Evolutionary conservation across 495 filamentous ascomycete genomes (phyloP).

Genomic region (Aspergillus nidulans): DNA sequence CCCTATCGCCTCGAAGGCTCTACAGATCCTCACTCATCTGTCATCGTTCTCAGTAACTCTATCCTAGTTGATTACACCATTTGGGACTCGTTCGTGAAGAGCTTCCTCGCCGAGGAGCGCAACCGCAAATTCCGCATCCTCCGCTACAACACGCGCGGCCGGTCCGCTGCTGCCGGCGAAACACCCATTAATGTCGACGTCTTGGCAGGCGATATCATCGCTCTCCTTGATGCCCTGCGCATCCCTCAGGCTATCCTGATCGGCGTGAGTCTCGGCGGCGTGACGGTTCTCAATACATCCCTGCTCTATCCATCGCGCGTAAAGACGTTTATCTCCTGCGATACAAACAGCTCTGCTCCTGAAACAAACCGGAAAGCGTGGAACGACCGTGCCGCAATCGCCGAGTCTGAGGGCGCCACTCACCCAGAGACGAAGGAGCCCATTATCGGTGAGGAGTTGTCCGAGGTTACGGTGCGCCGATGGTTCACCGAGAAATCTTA

Average conservation of each 20-base stretch:
- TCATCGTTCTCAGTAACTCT: conserved; percentile 69
- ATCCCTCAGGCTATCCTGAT: conserved; percentile 60
- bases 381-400: conserved; percentile 68
- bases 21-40: conserved; percentile 57
- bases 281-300: conserved; percentile 66
- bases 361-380: conserved; percentile 69
- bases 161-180: conserved; percentile 38
- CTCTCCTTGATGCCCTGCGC: conserved; percentile 54
- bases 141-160: conserved; percentile 66
- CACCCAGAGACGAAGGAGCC: conserved; percentile 42
- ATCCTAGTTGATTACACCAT: conserved; percentile 69
- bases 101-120: conserved; percentile 51
- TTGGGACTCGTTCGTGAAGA: conserved; percentile 67
- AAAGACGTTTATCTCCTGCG: conserved; percentile 63
- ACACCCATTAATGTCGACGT: conserved; percentile 57
- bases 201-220: conserved; percentile 59
- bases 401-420: conserved; percentile 50
- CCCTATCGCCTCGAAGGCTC: conserved; percentile 73
- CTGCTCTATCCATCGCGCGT: conserved; percentile 59
- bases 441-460: conserved; percentile 55
- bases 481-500: conserved; percentile 69
- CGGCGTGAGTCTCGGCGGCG: conserved; percentile 75
- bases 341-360: conserved; percentile 66
- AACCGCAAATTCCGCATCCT: conserved; percentile 66
- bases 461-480: conserved; percentile 61